Conservation (phyloP, 2,329 filamentous ascomycete species). For the Aspergillus sergii region DNA sequence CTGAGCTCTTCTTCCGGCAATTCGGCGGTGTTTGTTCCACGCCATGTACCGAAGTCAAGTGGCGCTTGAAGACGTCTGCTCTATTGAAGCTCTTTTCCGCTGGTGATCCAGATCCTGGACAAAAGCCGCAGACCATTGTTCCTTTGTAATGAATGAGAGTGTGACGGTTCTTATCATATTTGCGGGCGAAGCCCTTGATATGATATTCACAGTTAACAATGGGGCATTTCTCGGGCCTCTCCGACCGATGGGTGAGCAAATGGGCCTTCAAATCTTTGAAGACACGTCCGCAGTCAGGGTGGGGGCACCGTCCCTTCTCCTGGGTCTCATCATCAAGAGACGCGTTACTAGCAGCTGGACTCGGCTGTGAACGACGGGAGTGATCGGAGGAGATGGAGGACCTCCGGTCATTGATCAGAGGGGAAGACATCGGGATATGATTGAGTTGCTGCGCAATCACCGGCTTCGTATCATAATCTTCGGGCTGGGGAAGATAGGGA, state of each 20-base stretch:
- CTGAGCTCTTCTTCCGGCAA: constrained; percentile 73
- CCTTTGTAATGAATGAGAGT: constrained; percentile 96
- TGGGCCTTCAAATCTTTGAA: constrained; percentile 94
- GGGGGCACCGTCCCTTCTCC: constrained; percentile 73
- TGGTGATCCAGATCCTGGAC: constrained; percentile 82
- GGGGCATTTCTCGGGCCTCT: constrained; percentile 91
- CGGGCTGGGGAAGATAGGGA: constrained; percentile 36
- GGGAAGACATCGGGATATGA: constrained; percentile 53
- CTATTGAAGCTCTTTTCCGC: constrained; percentile 95
- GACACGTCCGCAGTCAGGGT: constrained; percentile 78
- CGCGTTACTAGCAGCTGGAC: constrained; percentile 61
- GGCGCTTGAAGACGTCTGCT: constrained; percentile 93
- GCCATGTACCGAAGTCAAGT: constrained; percentile 85
- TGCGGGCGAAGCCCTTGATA: constrained; percentile 86
- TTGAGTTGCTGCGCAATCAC: constrained; percentile 28
- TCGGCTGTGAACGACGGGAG: constrained; percentile 64
- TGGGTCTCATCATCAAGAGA: constrained; percentile 64
- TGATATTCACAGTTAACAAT: constrained; percentile 92
- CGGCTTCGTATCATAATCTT: constrained; percentile 32
- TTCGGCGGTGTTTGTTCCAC: constrained; percentile 94
- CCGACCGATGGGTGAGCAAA: constrained; percentile 89
- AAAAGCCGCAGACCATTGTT: constrained; percentile 96
- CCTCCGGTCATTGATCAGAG: constrained; percentile 62
- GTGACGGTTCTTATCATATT: constrained; percentile 96
- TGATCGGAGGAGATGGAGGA: constrained; percentile 72